Base-by-base conservation (phyloP, 202 grass and related monocot genomes). In the Panicum hallii region DNA sequence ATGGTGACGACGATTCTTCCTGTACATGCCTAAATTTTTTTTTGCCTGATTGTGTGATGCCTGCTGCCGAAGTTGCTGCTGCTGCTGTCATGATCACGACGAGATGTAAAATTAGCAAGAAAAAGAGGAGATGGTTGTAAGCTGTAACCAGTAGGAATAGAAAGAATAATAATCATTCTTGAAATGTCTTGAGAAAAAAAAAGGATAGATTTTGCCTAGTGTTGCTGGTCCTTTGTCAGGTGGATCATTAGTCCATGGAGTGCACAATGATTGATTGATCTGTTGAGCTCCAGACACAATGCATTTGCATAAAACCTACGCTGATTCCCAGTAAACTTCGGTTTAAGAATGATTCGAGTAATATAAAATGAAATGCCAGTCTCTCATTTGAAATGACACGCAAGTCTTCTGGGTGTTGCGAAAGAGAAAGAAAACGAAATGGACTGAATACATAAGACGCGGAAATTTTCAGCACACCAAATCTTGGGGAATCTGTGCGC, bases 1-100 rank as follows among this genome's bases (percentile, higher is more conserved):
- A 17, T 48, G 77, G 53, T 22, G 85, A 63, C 72, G 70, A 67
- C 66, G 57, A 80, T 77, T 84, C 85, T 84, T 84, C 46, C 40
- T 80, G 85, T 92, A 90, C 23, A 89, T 92, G 81, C 63, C 68
- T 88, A 73, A 83, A 32, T 63, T 14, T 62, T 92, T 92, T 75
- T 73, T 90, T 83, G 78, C 58, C 83, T 92, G 78, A 56, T 78
- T 41, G 42, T 79, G 42, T 76, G 67, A 43, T 74, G 54, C 60
- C 49, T 84, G 61, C 0, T 55, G 77, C 2, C 36, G 2, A 38
- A 38, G 36, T 4, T 77, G 60, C 6, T 77, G 72, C 4, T 58
- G 82, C 0, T 64, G 57, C 5, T 63, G 55, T 67, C 49, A 56
- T 49, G 60, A 75, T 32, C 88, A 87, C 42, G 70, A 48, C 63